Evolutionary conservation across 257 asterid genomes (phyloP).

Genomic region (Nemophila menziesii): DNA sequence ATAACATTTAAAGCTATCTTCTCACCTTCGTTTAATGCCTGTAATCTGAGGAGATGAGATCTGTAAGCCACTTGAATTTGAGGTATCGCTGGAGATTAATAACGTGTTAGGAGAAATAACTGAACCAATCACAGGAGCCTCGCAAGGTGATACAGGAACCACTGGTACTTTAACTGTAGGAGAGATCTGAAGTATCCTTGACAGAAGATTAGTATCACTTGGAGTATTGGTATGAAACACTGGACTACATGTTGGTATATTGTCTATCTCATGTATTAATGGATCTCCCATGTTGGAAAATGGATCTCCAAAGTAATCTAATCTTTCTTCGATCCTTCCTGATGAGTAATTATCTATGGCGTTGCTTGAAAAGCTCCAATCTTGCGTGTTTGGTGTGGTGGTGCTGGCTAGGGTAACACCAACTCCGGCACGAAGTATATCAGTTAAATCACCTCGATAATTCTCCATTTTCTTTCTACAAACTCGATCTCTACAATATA

Average conservation of each 20-base stretch:
- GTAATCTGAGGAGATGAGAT: constrained; percentile 93
- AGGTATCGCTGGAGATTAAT: constrained; percentile 9
- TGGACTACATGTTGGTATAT: constrained; percentile 12
- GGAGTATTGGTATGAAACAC: constrained; percentile 9
- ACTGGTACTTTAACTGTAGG: constrained; percentile 29
- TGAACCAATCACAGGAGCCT: constrained; percentile 17
- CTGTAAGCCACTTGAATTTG: constrained; percentile 41
- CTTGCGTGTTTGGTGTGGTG: not conserved
- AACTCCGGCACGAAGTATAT: constrained; percentile 45
- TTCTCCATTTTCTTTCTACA: not conserved
- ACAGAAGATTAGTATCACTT: constrained; percentile 27
- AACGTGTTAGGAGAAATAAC: constrained; percentile 15
- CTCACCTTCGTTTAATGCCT: constrained; percentile 87
- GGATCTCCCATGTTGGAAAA: constrained; percentile 62
- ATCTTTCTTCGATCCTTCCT: constrained; percentile 15
- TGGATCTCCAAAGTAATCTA: constrained; percentile 73
- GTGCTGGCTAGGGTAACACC: constrained; percentile 1
- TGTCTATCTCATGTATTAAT: constrained; percentile 27
- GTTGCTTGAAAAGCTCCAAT: constrained; percentile 39
- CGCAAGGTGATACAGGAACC: not conserved
- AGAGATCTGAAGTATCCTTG: constrained; percentile 75
- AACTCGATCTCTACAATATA: constrained; percentile 11
- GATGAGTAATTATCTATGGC: constrained; percentile 12
- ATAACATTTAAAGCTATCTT: constrained; percentile 1
- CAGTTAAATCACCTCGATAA: constrained; percentile 60